These are phyloP conservation scores for Pichia sp. DNA, from an alignment of 1,139 yeast species.

Conservation along the genomic window DNA sequence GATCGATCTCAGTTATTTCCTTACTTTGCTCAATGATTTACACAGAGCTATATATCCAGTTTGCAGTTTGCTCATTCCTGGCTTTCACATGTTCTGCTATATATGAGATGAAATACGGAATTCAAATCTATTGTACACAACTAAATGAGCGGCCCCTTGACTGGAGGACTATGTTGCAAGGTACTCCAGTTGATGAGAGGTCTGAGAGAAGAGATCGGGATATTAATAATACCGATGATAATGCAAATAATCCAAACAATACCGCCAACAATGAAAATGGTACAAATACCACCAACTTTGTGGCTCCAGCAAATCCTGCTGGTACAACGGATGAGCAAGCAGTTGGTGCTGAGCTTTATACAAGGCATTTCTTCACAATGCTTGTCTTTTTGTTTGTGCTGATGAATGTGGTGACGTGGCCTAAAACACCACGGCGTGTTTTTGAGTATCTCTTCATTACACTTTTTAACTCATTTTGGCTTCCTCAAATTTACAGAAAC, in stretches of 20 bases:
- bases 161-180: constrained; percentile 57
- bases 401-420: constrained; percentile 61
- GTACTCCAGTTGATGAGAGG: constrained; percentile 42
- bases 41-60: constrained; percentile 56
- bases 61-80: constrained; percentile 66
- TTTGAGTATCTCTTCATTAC: constrained; percentile 56
- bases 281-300: not conserved
- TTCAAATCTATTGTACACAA: constrained; percentile 67
- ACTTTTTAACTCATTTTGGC: constrained; percentile 69
- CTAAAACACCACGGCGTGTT: constrained; percentile 46
- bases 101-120: constrained; percentile 74
- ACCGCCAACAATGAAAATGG: not conserved
- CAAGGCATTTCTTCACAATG: constrained; percentile 56
- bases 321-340: constrained; percentile 36
- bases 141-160: constrained; percentile 64
- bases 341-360: constrained; percentile 56
- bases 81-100: constrained; percentile 67
- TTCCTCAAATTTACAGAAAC: constrained; percentile 85
- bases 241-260: constrained; percentile 17
- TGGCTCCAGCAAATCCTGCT: not conserved
- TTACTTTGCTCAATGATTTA: constrained; percentile 55
- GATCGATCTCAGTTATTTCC: constrained; percentile 58
- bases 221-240: not conserved
- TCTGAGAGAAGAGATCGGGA: constrained; percentile 10
- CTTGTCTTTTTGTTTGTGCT: constrained; percentile 57